These are phyloP conservation scores for Thyridium curvatum DNA, from an alignment of 2,329 filamentous ascomycete species.

Conservation along the genomic window DNA sequence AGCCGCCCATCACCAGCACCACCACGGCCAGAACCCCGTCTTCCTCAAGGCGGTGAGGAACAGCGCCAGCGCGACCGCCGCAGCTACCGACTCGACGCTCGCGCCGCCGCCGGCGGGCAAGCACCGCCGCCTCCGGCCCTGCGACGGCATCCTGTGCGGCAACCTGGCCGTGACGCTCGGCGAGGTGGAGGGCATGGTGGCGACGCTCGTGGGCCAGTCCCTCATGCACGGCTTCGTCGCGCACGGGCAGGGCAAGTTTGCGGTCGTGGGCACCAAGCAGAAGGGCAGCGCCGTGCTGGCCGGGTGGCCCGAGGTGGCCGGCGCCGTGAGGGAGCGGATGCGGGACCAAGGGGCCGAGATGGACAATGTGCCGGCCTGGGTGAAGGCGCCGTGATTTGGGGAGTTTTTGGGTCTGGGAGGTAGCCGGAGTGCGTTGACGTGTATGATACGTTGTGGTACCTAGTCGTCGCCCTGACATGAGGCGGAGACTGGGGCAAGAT, in stretches of 20 bases:
- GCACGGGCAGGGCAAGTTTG: slow-evolving; percentile 70
- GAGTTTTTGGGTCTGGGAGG: too few relatives aligned
- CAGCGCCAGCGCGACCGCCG: slow-evolving; percentile 23
- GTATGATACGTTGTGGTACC: too few relatives aligned
- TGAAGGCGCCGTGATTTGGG: slow-evolving; percentile 12
- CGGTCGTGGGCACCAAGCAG: slow-evolving; percentile 70
- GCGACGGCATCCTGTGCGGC: slow-evolving; percentile 57
- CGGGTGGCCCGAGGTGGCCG: slow-evolving; percentile 71
- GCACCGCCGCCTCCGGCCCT: slow-evolving; percentile 42
- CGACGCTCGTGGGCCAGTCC: slow-evolving; percentile 72
- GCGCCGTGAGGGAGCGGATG: slow-evolving; percentile 57
- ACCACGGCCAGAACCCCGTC: slow-evolving; percentile 28
- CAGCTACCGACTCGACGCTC: slow-evolving; percentile 29
- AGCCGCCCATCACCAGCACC: too few relatives aligned
- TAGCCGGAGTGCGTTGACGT: not conserved
- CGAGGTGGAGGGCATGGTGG: slow-evolving; percentile 72
- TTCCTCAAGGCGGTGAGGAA: slow-evolving; percentile 47
- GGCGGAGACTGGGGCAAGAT: too few relatives aligned
- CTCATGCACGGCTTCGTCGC: slow-evolving; percentile 80
- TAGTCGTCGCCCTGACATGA: too few relatives aligned
- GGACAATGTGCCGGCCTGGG: slow-evolving; percentile 23
- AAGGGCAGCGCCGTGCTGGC: slow-evolving; percentile 57
- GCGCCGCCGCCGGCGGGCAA: slow-evolving; percentile 39
- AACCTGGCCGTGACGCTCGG: slow-evolving; percentile 52
- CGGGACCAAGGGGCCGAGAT: slow-evolving; percentile 54